phyloP scores from a whole-genome alignment of 2,329 filamentous ascomycete genomes.

The Ceratocystis albifundus region DNA sequence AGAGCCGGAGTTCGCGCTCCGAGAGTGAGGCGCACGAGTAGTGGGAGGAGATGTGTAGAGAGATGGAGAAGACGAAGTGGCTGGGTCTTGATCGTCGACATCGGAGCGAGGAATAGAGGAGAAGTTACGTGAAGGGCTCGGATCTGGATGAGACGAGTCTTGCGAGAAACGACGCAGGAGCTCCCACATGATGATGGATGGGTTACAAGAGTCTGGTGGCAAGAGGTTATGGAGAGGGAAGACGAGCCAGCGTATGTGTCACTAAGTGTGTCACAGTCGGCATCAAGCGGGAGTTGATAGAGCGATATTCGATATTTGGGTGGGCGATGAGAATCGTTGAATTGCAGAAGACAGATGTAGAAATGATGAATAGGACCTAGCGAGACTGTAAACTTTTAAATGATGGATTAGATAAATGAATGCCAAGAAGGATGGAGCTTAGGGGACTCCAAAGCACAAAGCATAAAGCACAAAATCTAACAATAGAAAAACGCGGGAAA shows the following conservation, averaged over 20 bases:
- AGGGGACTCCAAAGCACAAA: not conserved
- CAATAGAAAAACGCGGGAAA: not conserved
- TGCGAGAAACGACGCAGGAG: constrained; percentile 22
- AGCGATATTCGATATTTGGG: not conserved
- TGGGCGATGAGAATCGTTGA: not conserved
- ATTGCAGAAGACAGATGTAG: not conserved
- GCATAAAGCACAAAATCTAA: not conserved
- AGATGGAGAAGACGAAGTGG: constrained; percentile 21
- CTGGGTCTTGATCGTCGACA: constrained; percentile 36
- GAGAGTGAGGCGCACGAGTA: not conserved
- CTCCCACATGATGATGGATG: constrained; percentile 20
- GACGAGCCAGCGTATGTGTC: not conserved
- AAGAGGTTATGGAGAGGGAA: not conserved
- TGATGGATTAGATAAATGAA: not conserved
- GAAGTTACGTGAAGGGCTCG: constrained; percentile 3
- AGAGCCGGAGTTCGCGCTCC: not conserved
- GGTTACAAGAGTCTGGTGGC: not conserved
- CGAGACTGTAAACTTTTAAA: not conserved
- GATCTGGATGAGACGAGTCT: constrained; percentile 15
- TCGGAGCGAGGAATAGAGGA: constrained; percentile 29
- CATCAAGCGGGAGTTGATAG: not conserved
- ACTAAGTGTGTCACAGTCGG: not conserved
- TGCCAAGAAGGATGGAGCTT: not conserved
- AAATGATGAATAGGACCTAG: not conserved
- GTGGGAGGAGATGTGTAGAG: constrained; percentile 19